Percentiles rank a stretch among this genome's conserved stretches.
These are phyloP conservation scores for Gynostemma pentaphyllum DNA, from an alignment of 306 rosid species.

Conservation along the genomic window DNA sequence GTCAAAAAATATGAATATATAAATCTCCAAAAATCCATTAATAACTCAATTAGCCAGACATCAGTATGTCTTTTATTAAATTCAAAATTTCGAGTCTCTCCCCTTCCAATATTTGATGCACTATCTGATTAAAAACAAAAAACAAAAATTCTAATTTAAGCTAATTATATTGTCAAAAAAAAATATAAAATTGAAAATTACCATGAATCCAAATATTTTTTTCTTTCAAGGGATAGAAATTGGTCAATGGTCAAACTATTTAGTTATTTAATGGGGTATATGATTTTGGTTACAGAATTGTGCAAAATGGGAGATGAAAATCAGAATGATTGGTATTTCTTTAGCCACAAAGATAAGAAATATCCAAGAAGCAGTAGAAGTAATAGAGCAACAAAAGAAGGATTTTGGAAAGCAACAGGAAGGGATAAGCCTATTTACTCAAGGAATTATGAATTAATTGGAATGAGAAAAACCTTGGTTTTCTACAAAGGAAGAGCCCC, in stretches of 20 bases:
- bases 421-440: constrained; percentile 70
- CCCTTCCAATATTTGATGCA: too few relatives aligned
- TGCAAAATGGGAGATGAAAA: constrained; percentile 63
- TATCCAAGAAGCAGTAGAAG: constrained; percentile 84
- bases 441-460: constrained; percentile 35
- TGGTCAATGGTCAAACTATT: not conserved
- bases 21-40: too few relatives aligned
- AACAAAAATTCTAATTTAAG: too few relatives aligned
- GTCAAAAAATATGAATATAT: too few relatives aligned
- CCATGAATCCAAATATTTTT: not conserved
- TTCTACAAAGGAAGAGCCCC: constrained; percentile 94
- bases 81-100: too few relatives aligned
- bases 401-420: constrained; percentile 95
- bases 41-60: too few relatives aligned
- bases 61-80: too few relatives aligned
- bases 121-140: too few relatives aligned
- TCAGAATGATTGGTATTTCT: constrained; percentile 76
- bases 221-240: too few relatives aligned
- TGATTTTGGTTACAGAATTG: constrained; percentile 39
- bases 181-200: not conserved
- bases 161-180: not conserved
- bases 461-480: constrained; percentile 85
- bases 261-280: not conserved
- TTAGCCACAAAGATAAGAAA: constrained; percentile 88
- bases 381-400: constrained; percentile 82